Evolutionary conservation across 129 eudicot genomes (phyloP), one percentile per base, ranked within the genome.

Genomic region (Flaveria sonorensis): DNA sequence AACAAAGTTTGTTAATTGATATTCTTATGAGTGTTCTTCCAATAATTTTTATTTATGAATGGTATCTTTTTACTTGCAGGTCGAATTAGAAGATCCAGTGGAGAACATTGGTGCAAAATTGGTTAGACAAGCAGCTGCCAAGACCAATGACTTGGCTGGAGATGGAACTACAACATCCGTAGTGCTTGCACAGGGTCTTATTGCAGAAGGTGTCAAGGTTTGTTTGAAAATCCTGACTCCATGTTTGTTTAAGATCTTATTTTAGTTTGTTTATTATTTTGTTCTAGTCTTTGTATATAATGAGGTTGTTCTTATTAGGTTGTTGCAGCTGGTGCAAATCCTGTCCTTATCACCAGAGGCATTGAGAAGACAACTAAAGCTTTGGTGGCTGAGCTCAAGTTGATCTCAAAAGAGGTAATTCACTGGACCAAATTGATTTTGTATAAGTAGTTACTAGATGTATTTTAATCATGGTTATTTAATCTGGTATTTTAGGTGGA

Each of bases 121-220:
- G 75, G 98, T 93, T 53, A 85, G 97, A 83, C 97, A 93, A 81
- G 98, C 97, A 0, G 96, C 98, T 84, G 90, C 97, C 13, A 93
- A 89, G 82, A 93, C 97, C 72, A 93, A 93, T 83, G 98, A 91
- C 43, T 84, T 93, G 86, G 98, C 97, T 69, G 97, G 98, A 62
- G 97, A 93, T 79, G 97, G 98, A 66, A 93, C 98, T 11, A 91
- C 98, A 3, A 93, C 98, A 51, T 93, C 98, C 7, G 98, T 93
- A 39, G 98, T 93, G 23, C 92, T 93, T 68, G 97, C 98, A 28
- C 97, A 91, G 76, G 98, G 98, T 45, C 90, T 93, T 73, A 93
- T 93, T 66, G 76, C 97, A 63, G 98, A 93, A 83, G 98, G 98
- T 79, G 98, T 93, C 47, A 93, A 93, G 98, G 97, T 93, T 1